Evolutionary conservation across 1,284 basidiomycete species (phyloP).

Genomic region (Microbotryum lychnidis-dioicae): DNA sequence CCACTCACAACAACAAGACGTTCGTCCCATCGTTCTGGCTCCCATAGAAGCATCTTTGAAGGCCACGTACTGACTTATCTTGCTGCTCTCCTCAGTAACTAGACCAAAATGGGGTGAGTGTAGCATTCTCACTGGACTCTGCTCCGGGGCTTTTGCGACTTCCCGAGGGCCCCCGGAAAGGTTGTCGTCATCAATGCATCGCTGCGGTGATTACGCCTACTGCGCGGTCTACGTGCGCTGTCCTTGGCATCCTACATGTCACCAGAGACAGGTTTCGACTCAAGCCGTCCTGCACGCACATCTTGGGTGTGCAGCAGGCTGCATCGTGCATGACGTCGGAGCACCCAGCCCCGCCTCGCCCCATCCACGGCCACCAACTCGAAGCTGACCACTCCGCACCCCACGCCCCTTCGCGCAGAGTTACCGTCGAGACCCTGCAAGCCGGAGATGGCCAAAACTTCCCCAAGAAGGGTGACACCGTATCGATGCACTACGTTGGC

Average conservation of each 20-base stretch:
- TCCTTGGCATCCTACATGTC: neutral
- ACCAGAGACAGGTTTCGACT: neutral
- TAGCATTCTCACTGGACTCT: no score
- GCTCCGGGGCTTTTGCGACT: no score
- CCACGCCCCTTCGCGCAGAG: conserved; percentile 23
- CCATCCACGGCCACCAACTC: neutral
- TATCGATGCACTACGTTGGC: conserved; percentile 19
- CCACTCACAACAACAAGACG: no score
- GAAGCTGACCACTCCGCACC: neutral
- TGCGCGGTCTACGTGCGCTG: neutral
- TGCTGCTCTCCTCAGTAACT: no score
- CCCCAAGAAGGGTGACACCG: conserved; percentile 29
- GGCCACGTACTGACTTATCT: no score
- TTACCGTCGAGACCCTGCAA: conserved; percentile 37
- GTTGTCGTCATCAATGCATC: no score
- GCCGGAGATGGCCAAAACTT: conserved; percentile 40
- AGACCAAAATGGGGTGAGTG: no score
- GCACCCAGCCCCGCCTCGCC: neutral
- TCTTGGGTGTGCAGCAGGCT: neutral
- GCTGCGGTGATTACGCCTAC: neutral
- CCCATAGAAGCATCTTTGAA: no score
- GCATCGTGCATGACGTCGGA: neutral
- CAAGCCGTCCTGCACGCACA: neutral
- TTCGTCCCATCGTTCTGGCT: no score
- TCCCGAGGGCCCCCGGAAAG: no score